These are phyloP conservation scores for Thelephora aurantiotincta DNA, from an alignment of 768 basidiomycete species.

Conservation along the genomic window DNA sequence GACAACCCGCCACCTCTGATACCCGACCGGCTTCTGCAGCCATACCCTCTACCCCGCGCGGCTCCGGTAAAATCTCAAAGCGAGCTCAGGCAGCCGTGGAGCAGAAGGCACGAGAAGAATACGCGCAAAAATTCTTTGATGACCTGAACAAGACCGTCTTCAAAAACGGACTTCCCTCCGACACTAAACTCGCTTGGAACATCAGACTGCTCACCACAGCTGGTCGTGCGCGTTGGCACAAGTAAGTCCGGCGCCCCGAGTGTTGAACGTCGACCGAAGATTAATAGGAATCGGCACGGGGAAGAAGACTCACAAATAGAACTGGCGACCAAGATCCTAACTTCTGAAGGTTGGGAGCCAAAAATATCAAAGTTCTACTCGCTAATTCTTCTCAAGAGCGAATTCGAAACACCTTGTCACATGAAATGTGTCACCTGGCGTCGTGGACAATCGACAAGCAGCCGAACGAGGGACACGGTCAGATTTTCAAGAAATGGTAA, in stretches of 20 bases:
- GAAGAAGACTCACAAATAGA: constrained; percentile 52
- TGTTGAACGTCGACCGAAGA: not conserved
- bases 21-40: constrained; percentile 3
- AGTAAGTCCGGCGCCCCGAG: constrained; percentile 19
- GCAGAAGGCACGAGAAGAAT: constrained; percentile 28
- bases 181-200: constrained; percentile 52
- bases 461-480: constrained; percentile 62
- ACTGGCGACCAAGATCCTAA: constrained; percentile 72
- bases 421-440: constrained; percentile 90
- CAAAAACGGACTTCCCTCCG: constrained; percentile 32
- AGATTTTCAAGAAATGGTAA: constrained; percentile 59
- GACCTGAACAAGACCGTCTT: constrained; percentile 50
- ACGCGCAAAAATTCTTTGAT: constrained; percentile 44
- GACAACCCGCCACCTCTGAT: constrained; percentile 10
- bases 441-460: constrained; percentile 68
- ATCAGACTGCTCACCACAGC: constrained; percentile 53
- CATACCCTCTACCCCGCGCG: constrained; percentile 6
- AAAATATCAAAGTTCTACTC: not conserved
- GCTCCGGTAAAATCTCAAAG: constrained; percentile 17
- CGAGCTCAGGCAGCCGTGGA: constrained; percentile 30
- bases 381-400: constrained; percentile 35
- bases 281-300: constrained; percentile 38
- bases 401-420: constrained; percentile 69
- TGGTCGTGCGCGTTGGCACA: constrained; percentile 51
- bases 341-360: constrained; percentile 41